Conservation (phyloP, 495 filamentous ascomycete species). For the Amphirosellinia nigrospora region DNA sequence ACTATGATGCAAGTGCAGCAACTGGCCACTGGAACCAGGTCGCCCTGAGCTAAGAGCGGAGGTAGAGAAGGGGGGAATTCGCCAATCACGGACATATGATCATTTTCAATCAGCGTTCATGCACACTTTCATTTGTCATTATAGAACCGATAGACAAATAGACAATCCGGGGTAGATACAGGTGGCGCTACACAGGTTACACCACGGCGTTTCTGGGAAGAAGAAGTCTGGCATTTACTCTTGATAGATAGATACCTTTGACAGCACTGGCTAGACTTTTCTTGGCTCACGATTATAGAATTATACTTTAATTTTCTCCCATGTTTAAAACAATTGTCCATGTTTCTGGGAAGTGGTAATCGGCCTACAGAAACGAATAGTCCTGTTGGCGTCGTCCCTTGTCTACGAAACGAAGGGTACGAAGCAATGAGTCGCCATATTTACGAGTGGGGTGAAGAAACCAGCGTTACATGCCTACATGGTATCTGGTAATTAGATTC, state of each 20-base stretch:
- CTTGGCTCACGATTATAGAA: not conserved
- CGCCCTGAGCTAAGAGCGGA: not conserved
- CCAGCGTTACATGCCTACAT: not conserved
- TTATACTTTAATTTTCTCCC: not conserved
- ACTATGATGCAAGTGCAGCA: not conserved
- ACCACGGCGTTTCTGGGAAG: slow-evolving; percentile 3
- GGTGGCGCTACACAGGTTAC: not conserved
- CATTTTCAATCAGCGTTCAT: not conserved
- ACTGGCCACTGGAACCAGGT: slow-evolving; percentile 7
- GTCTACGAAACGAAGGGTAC: no score
- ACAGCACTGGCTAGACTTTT: not conserved
- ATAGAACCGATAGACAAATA: not conserved
- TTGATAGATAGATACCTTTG: slow-evolving; percentile 3
- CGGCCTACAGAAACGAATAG: not conserved
- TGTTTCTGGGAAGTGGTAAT: not conserved
- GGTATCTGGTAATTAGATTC: not conserved
- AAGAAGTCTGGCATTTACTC: no score
- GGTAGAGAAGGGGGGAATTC: not conserved
- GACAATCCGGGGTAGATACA: slow-evolving; percentile 4
- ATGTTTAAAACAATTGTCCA: not conserved
- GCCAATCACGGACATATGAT: not conserved
- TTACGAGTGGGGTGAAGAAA: not conserved
- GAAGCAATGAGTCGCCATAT: not conserved
- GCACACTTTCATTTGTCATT: slow-evolving; percentile 4
- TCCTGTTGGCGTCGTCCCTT: no score